Conservation (phyloP, 1,284 basidiomycete species). For the Ganoderma sinense region DNA sequence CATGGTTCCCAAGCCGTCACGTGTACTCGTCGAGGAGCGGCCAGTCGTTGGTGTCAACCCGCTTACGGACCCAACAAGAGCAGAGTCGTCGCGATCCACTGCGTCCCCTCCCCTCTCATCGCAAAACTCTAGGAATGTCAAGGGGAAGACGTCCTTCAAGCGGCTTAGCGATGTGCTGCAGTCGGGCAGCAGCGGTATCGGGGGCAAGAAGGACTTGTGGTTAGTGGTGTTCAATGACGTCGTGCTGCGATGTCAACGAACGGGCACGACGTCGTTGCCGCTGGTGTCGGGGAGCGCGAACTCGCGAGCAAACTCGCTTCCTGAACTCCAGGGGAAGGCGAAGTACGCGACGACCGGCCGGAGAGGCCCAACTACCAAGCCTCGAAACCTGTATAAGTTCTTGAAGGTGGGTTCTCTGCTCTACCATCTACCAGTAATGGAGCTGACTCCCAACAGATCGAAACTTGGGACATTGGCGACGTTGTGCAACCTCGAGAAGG, state of each 20-base stretch:
- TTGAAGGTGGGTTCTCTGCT: conserved; percentile 64
- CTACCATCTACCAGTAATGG: conserved; percentile 10
- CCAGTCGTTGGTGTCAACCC: conserved; percentile 44
- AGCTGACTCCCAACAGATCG: conserved; percentile 59
- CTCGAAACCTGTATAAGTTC: conserved; percentile 92
- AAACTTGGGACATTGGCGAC: conserved; percentile 88
- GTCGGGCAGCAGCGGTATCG: conserved; percentile 57
- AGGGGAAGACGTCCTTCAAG: conserved; percentile 84
- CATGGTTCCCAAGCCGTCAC: conserved; percentile 87
- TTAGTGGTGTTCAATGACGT: conserved; percentile 96
- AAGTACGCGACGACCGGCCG: conserved; percentile 83
- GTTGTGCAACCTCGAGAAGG: conserved; percentile 75
- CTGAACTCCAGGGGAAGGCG: conserved; percentile 81
- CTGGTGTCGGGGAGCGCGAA: conserved; percentile 74
- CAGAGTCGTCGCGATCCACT: conserved; percentile 36
- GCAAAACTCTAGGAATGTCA: conserved; percentile 62
- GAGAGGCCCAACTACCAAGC: conserved; percentile 74
- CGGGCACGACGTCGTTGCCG: conserved; percentile 89
- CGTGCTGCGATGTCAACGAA: conserved; percentile 89
- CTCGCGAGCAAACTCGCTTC: conserved; percentile 73
- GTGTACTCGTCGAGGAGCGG: conserved; percentile 87
- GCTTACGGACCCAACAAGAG: conserved; percentile 38
- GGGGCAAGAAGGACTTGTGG: conserved; percentile 90
- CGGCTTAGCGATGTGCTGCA: conserved; percentile 84
- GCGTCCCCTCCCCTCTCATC: conserved; percentile 57